Conservation (phyloP, 139 green algal genomes). For the Gonium pectorale region DNA sequence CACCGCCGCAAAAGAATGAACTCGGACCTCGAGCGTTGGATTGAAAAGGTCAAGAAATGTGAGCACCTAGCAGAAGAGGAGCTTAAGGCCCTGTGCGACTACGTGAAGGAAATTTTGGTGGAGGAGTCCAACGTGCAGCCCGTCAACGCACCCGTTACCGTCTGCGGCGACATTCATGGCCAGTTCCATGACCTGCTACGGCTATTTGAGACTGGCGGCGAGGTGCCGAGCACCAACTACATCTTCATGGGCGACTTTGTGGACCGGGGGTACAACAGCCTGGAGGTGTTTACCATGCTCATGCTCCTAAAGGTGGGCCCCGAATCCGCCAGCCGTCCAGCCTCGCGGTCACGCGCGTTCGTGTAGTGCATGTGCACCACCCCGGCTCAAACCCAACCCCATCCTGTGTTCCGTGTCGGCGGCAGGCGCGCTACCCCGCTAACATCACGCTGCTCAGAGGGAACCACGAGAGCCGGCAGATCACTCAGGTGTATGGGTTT, state of each 20-base stretch:
- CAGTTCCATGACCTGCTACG: constrained; percentile 99
- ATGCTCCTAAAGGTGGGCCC: constrained; percentile 92
- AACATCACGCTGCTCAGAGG: constrained; percentile 97
- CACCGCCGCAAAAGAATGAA: too few species aligned
- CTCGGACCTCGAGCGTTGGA: constrained; percentile 88
- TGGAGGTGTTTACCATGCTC: constrained; percentile 99
- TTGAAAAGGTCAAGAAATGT: constrained; percentile 91
- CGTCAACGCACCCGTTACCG: constrained; percentile 96
- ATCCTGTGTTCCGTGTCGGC: too few species aligned
- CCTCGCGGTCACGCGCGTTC: too few species aligned
- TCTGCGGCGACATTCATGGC: constrained; percentile 97
- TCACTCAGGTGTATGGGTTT: constrained; percentile 97
- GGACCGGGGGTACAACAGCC: constrained; percentile 98
- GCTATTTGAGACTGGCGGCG: constrained; percentile 96
- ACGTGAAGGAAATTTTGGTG: constrained; percentile 96
- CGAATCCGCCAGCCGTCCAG: too few species aligned
- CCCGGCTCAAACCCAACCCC: too few species aligned
- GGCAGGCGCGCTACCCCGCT: constrained; percentile 84
- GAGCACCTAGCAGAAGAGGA: constrained; percentile 96
- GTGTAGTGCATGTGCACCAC: too few species aligned
- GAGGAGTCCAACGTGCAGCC: constrained; percentile 99
- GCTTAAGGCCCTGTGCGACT: constrained; percentile 96
- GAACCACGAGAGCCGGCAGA: constrained; percentile 99
- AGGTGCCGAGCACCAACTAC: constrained; percentile 97
- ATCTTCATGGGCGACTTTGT: constrained; percentile 99